Percentiles rank a stretch among this genome's conserved stretches.
phyloP scores from a whole-genome alignment of 2,329 filamentous ascomycete genomes.

The Massarina eburnea region DNA sequence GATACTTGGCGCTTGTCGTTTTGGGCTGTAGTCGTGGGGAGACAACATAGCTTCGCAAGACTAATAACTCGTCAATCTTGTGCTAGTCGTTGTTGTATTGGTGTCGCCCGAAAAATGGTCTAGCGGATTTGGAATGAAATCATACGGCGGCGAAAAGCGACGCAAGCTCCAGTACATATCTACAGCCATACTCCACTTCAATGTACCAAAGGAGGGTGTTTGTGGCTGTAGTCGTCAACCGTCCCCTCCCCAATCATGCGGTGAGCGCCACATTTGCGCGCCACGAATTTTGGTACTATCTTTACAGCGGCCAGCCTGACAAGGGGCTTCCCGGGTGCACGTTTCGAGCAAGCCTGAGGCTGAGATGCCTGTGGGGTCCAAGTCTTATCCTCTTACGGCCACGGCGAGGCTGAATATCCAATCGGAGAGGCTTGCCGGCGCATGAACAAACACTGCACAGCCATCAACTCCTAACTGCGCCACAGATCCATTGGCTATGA shows the following conservation, averaged over 20 bases:
- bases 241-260: background rate
- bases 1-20: slow-evolving; percentile 28
- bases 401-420: background rate
- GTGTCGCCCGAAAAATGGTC: background rate
- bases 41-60: slow-evolving; percentile 22
- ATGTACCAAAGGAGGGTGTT: background rate
- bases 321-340: background rate
- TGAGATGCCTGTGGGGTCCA: slow-evolving; percentile 1
- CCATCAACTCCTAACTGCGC: background rate
- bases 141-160: slow-evolving; percentile 3
- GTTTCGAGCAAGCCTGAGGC: background rate
- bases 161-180: slow-evolving; percentile 10
- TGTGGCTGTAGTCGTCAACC: slow-evolving; percentile 1
- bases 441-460: background rate
- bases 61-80: slow-evolving; percentile 1
- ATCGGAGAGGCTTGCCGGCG: background rate
- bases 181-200: slow-evolving; percentile 4
- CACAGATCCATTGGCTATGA: slow-evolving; percentile 1
- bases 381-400: background rate
- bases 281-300: background rate
- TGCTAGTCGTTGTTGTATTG: background rate
- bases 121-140: slow-evolving; percentile 3
- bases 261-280: background rate
- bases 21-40: slow-evolving; percentile 20
- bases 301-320: slow-evolving; percentile 2